These are phyloP conservation scores for Saururus chinensis DNA, from an alignment of 164 flowering plant genomes.

Conservation along the genomic window DNA sequence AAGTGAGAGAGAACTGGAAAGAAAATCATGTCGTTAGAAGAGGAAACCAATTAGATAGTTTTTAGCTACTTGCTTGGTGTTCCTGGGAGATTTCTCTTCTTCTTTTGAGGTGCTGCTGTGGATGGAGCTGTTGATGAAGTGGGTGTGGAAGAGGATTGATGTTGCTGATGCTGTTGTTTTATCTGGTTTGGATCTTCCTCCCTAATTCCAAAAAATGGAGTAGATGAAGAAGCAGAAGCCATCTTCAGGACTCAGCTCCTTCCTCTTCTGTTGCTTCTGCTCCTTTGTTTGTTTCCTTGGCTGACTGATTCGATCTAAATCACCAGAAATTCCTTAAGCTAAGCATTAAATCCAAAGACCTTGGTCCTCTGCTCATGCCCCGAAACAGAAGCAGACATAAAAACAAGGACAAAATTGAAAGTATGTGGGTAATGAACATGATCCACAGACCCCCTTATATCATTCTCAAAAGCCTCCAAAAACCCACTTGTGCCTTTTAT, in stretches of 20 bases:
- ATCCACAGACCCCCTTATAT: background rate
- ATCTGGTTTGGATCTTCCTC: conserved; percentile 40
- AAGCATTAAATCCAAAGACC: background rate
- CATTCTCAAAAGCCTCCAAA: conserved; percentile 1
- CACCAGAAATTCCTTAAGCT: background rate
- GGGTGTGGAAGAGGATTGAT: conserved; percentile 20
- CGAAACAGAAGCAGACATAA: background rate
- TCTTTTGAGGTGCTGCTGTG: conserved; percentile 37
- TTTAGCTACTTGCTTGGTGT: conserved; percentile 62
- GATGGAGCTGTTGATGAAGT: conserved; percentile 33
- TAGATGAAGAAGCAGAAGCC: conserved; percentile 37
- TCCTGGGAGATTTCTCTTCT: conserved; percentile 72
- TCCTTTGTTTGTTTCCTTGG: background rate
- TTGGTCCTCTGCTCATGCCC: background rate
- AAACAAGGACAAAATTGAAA: background rate
- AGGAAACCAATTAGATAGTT: background rate
- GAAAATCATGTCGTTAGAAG: background rate
- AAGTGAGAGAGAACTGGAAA: background rate
- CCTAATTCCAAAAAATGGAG: conserved; percentile 30
- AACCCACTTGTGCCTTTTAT: background rate
- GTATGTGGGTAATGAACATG: background rate
- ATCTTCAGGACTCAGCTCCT: conserved; percentile 6
- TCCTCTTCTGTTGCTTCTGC: background rate
- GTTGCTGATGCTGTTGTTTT: conserved; percentile 18
- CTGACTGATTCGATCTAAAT: background rate